Evolutionary conservation across 106 monocot species (phyloP).

Genomic region (Phalaenopsis aphrodite): DNA sequence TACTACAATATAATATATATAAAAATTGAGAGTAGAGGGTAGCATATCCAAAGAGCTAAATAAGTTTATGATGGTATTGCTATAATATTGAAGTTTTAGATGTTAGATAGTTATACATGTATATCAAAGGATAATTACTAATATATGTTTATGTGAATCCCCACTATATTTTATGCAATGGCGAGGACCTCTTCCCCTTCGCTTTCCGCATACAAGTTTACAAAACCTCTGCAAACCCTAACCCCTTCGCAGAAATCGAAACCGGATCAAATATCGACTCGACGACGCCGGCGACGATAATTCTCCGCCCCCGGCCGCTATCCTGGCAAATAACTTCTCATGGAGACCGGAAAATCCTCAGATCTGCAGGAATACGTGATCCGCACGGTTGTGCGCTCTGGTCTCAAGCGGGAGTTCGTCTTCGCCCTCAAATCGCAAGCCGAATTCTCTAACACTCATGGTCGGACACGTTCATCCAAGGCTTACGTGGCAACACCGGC

Average conservation of each 20-base stretch:
- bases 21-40: too few species aligned
- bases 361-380: conserved; percentile 34
- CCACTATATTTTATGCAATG: too few species aligned
- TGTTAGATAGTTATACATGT: too few species aligned
- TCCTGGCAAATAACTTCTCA: conserved; percentile 4
- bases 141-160: too few species aligned
- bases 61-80: too few species aligned
- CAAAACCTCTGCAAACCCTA: conserved; percentile 5
- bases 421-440: conserved; percentile 72
- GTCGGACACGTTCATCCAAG: conserved; percentile 39
- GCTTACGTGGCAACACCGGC: not conserved
- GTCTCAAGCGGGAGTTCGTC: conserved; percentile 81
- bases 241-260: not conserved
- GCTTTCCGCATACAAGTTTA: not conserved
- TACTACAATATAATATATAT: too few species aligned
- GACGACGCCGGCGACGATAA: not conserved
- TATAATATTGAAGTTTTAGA: too few species aligned
- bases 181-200: not conserved
- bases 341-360: conserved; percentile 22
- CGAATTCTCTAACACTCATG: conserved; percentile 28
- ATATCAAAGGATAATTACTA: too few species aligned
- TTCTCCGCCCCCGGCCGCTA: not conserved
- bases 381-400: conserved; percentile 61
- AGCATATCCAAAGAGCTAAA: too few species aligned
- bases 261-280: not conserved